These are phyloP conservation scores for Staphylotrichum tortipilum DNA, from an alignment of 495 filamentous ascomycete species.

Conservation along the genomic window DNA sequence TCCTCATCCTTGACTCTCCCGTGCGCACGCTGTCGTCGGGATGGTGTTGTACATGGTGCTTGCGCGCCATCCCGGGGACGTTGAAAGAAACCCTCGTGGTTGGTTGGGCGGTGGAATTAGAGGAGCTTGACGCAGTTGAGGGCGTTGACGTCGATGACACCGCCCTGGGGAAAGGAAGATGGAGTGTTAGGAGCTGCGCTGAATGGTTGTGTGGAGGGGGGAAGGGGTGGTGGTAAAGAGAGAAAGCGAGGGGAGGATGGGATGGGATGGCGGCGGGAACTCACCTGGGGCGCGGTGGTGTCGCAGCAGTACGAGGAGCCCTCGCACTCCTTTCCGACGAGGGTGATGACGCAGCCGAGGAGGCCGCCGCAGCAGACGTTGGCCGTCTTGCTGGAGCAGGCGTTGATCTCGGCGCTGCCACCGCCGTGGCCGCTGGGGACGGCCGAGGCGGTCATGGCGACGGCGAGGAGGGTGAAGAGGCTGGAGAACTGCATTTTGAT, in stretches of 20 bases:
- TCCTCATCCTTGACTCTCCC: no score
- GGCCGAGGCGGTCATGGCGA: conserved; percentile 18
- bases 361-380: conserved; percentile 6
- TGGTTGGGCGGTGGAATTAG: not conserved
- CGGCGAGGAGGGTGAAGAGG: conserved; percentile 15
- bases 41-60: no score
- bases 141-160: conserved; percentile 1
- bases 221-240: no score
- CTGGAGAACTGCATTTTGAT: conserved; percentile 21
- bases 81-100: no score
- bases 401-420: not conserved
- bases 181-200: not conserved
- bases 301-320: conserved; percentile 4
- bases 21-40: no score
- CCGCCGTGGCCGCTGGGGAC: conserved; percentile 1
- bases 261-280: no score
- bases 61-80: not conserved
- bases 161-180: not conserved
- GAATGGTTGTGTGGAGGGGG: not conserved
- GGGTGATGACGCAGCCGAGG: not conserved
- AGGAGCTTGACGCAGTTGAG: conserved; percentile 2
- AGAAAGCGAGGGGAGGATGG: no score
- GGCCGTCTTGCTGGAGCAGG: not conserved
- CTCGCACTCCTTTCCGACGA: not conserved
- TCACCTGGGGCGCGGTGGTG: not conserved